Percentiles rank a stretch among this genome's conserved stretches.
Evolutionary conservation across 306 rosid species (phyloP).

Genomic region (Delonix regia): DNA sequence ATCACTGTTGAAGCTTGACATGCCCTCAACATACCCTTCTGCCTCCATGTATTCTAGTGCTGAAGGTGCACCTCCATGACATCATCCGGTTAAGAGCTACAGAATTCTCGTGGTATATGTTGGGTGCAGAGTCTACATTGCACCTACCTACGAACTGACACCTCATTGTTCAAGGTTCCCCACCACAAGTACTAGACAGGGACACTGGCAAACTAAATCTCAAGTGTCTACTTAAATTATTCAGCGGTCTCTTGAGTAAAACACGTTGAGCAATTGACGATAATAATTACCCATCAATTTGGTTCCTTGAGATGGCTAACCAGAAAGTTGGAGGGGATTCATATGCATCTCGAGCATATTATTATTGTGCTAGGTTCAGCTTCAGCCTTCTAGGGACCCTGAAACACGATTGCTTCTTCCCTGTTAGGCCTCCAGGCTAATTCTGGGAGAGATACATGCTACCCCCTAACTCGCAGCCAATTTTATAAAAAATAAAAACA

Average conservation of each 20-base stretch:
- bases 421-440: neutral
- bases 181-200: neutral
- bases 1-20: constrained; percentile 49
- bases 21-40: constrained; percentile 35
- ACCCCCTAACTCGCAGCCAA: neutral
- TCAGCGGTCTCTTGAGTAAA: neutral
- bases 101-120: constrained; percentile 60
- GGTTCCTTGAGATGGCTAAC: neutral
- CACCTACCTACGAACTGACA: constrained; percentile 69
- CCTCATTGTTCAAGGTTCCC: constrained; percentile 43
- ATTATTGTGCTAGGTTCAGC: neutral
- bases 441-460: neutral
- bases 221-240: neutral
- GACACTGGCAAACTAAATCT: neutral
- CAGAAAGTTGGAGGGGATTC: neutral
- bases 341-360: neutral
- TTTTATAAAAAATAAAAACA: neutral
- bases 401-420: neutral
- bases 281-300: neutral
- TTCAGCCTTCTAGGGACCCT: neutral
- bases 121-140: constrained; percentile 68
- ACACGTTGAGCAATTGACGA: neutral
- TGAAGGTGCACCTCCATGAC: constrained; percentile 33
- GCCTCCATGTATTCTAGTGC: constrained; percentile 49
- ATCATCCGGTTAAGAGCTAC: constrained; percentile 42